These are phyloP conservation scores for Trichoderma breve DNA, from an alignment of 2,329 filamentous ascomycete species.

Conservation along the genomic window DNA sequence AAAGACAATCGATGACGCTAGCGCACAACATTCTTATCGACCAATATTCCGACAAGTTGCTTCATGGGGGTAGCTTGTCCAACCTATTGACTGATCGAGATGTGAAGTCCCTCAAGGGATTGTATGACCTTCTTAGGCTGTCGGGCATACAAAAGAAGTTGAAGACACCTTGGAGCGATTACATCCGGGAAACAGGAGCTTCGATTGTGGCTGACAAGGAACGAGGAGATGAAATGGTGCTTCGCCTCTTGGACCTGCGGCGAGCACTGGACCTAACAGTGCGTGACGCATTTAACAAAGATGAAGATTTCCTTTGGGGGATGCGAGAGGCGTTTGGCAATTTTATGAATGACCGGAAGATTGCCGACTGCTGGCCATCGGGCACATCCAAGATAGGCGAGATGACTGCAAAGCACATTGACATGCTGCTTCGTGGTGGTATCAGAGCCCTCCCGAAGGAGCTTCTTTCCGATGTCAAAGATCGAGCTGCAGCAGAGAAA, in stretches of 20 bases:
- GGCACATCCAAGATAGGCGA: conserved; percentile 93
- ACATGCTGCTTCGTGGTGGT: conserved; percentile 82
- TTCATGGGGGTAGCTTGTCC: conserved; percentile 65
- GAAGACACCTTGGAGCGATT: conserved; percentile 70
- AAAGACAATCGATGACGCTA: conserved; percentile 68
- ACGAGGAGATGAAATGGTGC: conserved; percentile 80
- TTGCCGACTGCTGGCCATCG: conserved; percentile 68
- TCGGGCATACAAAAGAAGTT: conserved; percentile 69
- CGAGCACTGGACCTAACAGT: conserved; percentile 74
- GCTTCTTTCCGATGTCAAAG: conserved; percentile 61
- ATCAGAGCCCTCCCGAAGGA: conserved; percentile 76
- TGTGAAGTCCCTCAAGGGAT: conserved; percentile 65
- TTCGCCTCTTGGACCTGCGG: conserved; percentile 78
- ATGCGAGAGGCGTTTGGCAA: conserved; percentile 81
- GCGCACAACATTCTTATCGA: conserved; percentile 72
- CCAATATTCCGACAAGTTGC: conserved; percentile 62
- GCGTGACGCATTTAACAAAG: conserved; percentile 70
- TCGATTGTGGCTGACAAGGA: conserved; percentile 77
- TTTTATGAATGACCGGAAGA: conserved; percentile 90
- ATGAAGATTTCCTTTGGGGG: conserved; percentile 73
- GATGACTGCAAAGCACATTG: conserved; percentile 98
- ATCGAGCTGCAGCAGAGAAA: conserved; percentile 56
- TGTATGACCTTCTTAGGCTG: conserved; percentile 76
- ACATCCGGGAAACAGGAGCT: conserved; percentile 73
- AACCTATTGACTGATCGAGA: conserved; percentile 71